Percentiles rank a stretch among this genome's conserved stretches.
Conservation (phyloP, 192 early-diverging fungal genomes). For the Glomus cerebriforme region DNA sequence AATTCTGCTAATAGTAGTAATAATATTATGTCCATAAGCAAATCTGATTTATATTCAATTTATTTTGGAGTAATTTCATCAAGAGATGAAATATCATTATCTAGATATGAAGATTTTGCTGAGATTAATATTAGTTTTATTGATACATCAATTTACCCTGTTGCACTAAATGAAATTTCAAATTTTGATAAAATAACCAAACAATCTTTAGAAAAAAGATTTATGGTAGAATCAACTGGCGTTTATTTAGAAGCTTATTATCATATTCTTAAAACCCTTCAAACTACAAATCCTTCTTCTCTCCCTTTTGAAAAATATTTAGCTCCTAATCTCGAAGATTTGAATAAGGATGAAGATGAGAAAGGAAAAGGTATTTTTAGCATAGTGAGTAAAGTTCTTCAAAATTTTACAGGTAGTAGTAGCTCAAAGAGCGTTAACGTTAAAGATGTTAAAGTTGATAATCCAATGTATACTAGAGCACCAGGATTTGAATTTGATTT, state of each 20-base stretch:
- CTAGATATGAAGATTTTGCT: constrained; percentile 13
- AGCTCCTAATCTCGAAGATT: constrained; percentile 14
- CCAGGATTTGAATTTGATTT: constrained; percentile 40
- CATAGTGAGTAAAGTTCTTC: no score
- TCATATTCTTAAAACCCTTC: constrained; percentile 41
- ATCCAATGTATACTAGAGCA: constrained; percentile 43
- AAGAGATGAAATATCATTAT: constrained; percentile 35
- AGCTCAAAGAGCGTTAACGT: no score
- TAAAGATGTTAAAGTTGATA: constrained; percentile 13
- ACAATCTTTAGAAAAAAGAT: neutral
- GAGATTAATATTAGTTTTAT: constrained; percentile 38
- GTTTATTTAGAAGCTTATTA: constrained; percentile 43
- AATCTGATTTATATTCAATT: neutral
- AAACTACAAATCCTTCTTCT: constrained; percentile 33
- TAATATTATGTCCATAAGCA: no score
- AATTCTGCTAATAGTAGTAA: neutral
- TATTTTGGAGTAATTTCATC: constrained; percentile 40
- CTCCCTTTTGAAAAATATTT: constrained; percentile 47
- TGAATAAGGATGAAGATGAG: neutral
- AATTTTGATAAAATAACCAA: neutral
- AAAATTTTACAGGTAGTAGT: no score
- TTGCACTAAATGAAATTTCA: constrained; percentile 27
- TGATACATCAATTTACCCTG: constrained; percentile 32
- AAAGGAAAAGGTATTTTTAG: no score
- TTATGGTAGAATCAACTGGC: constrained; percentile 43